A percentile compares a stretch with the other conserved stretches of the same genome.
phyloP scores from a whole-genome alignment of 306 rosid genomes.

The Vachellia collinsii region DNA sequence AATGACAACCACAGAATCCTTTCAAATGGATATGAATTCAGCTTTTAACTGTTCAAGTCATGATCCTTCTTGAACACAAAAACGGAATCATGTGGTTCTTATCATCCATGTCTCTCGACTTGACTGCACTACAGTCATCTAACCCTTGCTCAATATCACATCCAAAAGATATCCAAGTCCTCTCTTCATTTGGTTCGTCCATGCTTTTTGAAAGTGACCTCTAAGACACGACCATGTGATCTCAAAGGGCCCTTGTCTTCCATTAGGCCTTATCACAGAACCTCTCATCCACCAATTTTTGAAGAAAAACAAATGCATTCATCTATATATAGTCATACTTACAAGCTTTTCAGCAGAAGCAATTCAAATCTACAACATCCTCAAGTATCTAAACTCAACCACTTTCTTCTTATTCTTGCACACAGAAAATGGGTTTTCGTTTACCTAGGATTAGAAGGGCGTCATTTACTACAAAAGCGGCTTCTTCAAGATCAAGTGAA shows the following conservation, averaged over 20 bases:
- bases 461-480: neutral
- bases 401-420: neutral
- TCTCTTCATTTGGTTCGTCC: neutral
- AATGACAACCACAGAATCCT: neutral
- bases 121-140: neutral
- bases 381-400: neutral
- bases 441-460: neutral
- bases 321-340: neutral
- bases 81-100: neutral
- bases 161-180: neutral
- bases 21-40: neutral
- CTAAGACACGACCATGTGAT: neutral
- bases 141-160: neutral
- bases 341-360: neutral
- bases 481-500: neutral
- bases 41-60: neutral
- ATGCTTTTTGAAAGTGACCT: neutral
- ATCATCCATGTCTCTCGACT: neutral
- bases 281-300: neutral
- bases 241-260: neutral
- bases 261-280: neutral
- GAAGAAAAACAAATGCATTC: neutral
- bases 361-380: neutral
- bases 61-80: neutral
- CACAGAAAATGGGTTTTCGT: conserved; percentile 16